A percentile compares a stretch with the other conserved stretches of the same genome.
These are phyloP conservation scores for Saposhnikovia divaricata DNA, from an alignment of 129 eudicot species.

Conservation along the genomic window DNA sequence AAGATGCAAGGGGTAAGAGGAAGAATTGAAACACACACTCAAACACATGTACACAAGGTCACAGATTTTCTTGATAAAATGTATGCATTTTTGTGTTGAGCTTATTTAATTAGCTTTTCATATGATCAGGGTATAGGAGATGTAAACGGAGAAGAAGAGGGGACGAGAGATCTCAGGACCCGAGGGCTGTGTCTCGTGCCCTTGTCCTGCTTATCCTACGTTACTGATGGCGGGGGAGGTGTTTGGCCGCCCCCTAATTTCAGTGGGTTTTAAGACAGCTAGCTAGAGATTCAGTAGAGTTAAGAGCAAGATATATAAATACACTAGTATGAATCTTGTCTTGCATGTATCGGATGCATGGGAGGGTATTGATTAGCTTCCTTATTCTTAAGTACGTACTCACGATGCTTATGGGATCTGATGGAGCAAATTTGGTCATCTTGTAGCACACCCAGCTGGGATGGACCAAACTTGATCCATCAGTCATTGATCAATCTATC, in stretches of 20 bases:
- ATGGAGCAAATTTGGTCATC: constrained; percentile 89
- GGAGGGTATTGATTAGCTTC: constrained; percentile 2
- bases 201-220: constrained; percentile 64
- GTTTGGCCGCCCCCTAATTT: constrained; percentile 52
- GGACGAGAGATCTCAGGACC: constrained; percentile 46
- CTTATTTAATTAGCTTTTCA: not conserved
- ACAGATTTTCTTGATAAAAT: not conserved
- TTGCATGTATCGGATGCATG: not conserved
- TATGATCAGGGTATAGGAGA: constrained; percentile 26
- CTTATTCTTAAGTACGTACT: constrained; percentile 6
- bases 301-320: not conserved
- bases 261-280: constrained; percentile 12
- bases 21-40: not conserved
- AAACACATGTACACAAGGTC: not conserved
- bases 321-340: not conserved
- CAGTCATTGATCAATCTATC: not conserved
- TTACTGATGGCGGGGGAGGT: constrained; percentile 55
- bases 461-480: constrained; percentile 88
- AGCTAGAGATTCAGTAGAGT: not conserved
- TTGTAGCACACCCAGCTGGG: constrained; percentile 18
- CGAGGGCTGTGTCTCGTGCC: constrained; percentile 91
- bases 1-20: constrained; percentile 52
- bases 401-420: constrained; percentile 5
- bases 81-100: not conserved
- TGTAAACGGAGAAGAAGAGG: constrained; percentile 31